Conservation (phyloP, 805 yeast species). For the Grigorovia jiainica region DNA sequence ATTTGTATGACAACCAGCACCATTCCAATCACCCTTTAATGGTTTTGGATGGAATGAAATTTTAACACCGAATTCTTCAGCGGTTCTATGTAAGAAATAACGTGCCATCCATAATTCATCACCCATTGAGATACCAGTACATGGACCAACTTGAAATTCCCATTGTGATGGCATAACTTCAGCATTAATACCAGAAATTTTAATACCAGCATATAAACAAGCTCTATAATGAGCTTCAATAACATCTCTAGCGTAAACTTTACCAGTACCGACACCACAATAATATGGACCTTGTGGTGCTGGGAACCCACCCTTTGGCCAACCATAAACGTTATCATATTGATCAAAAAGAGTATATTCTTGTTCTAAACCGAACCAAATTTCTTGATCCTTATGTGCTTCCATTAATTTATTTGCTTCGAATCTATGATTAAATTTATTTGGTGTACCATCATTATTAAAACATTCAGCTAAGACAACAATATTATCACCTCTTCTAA, state of each 20-base stretch:
- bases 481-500: constrained; percentile 96
- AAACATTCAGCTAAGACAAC: constrained; percentile 93
- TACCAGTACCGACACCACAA: constrained; percentile 99
- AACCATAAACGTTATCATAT: constrained; percentile 83
- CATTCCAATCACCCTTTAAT: constrained; percentile 98
- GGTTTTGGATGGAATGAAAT: constrained; percentile 99
- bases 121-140: constrained; percentile 92
- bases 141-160: constrained; percentile 99
- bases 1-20: constrained; percentile 99
- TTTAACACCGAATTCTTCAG: constrained; percentile 98
- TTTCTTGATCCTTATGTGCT: constrained; percentile 74
- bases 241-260: constrained; percentile 95
- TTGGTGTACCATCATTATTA: constrained; percentile 98
- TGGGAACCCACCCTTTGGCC: constrained; percentile 99
- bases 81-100: constrained; percentile 84
- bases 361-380: constrained; percentile 99
- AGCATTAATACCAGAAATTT: constrained; percentile 93
- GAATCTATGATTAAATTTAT: constrained; percentile 96
- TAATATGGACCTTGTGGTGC: constrained; percentile 99
- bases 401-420: constrained; percentile 92
- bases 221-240: constrained; percentile 99
- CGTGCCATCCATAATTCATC: constrained; percentile 96
- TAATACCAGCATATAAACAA: constrained; percentile 84
- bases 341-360: constrained; percentile 95
- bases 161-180: constrained; percentile 99